Base-by-base conservation (phyloP, 2,329 filamentous ascomycete species). In the Keithomyces neogunnii region DNA sequence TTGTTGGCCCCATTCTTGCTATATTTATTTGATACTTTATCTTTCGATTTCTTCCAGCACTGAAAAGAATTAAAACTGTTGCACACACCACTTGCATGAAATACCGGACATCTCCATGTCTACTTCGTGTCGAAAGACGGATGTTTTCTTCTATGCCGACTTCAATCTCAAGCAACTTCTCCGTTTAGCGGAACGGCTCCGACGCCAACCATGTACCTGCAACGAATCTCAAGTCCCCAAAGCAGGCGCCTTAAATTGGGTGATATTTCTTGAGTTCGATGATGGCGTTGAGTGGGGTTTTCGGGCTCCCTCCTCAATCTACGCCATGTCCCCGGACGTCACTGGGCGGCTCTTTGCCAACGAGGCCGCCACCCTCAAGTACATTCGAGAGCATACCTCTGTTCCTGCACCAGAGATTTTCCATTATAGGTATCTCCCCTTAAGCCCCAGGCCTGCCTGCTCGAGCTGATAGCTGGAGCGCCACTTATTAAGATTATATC, bases 341-440 rank as follows among this genome's bases (percentile, higher is more conserved):
- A 55, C 53, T 6, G 31, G 40, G 9, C 59, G 54, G 51, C 50
- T 66, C 32, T 52, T 66, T n/a, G 61, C 53, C 47, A 66, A 63
- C 44, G 62, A 67, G 55, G 64, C 57, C 48, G 62, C 61, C 32
- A 66, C 62, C 3, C 52, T 65, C 4, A 60, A 56, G 55, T 66
- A 65, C 50, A 54, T 68, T 43, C 58, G 54, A 45, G 52, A 56
- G 44, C 53, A 63, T 51, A 63, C 57, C 19, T 59, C 60, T 50
- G 61, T 67, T 54, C 62, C 65, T 19, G 59, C 64, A 48, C 63
- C 63, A 53, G 59, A 64, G 48, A 58, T 66, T 45, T 64, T 60
- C 48, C 42, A 52, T 48, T 55, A 55, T 49, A 51, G 56, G 56
- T 56, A 51, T 51, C 11, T 35, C 39, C 39, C 31, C 33, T 35